phyloP scores from a whole-genome alignment of 1,284 basidiomycete genomes.

The Ceratobasidium sp. region DNA sequence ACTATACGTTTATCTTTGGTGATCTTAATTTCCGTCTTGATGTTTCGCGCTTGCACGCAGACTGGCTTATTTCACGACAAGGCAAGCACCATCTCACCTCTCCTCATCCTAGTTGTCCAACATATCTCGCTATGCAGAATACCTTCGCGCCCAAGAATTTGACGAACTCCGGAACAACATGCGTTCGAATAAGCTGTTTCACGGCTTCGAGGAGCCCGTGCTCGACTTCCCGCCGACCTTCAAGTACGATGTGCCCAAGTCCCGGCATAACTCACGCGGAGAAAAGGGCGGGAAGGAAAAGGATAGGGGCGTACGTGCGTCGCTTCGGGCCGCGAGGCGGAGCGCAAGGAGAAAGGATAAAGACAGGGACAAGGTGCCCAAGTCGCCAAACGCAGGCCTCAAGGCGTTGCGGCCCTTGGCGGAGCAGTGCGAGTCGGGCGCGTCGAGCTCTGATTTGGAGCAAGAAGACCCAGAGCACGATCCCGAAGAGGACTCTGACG shows the following conservation, averaged over 20 bases:
- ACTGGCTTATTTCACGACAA: conserved; percentile 54
- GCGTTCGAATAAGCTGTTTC: conserved; percentile 48
- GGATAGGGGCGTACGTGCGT: conserved; percentile 21
- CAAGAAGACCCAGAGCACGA: conserved; percentile 16
- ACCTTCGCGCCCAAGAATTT: conserved; percentile 49
- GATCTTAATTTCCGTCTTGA: conserved; percentile 79
- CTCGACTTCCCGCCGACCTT: conserved; percentile 52
- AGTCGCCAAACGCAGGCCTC: not conserved
- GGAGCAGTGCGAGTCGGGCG: conserved; percentile 19
- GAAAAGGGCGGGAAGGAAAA: conserved; percentile 4
- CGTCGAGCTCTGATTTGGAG: conserved; percentile 36
- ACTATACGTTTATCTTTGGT: conserved; percentile 80
- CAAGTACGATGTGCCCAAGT: conserved; percentile 53
- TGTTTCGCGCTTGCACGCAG: conserved; percentile 51
- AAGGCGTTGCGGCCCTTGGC: conserved; percentile 18
- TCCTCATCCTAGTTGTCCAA: not conserved
- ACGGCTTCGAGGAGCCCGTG: conserved; percentile 52
- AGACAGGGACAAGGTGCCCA: conserved; percentile 34
- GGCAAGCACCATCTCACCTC: conserved; percentile 39
- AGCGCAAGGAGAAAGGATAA: conserved; percentile 27
- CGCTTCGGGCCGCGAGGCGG: conserved; percentile 15
- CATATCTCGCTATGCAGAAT: conserved; percentile 39
- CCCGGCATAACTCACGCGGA: conserved; percentile 32
- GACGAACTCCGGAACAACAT: conserved; percentile 55
- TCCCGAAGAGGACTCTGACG: conserved; percentile 43